phyloP scores from a whole-genome alignment of 345 rosid genomes.

The Pugionium dolabratum region DNA sequence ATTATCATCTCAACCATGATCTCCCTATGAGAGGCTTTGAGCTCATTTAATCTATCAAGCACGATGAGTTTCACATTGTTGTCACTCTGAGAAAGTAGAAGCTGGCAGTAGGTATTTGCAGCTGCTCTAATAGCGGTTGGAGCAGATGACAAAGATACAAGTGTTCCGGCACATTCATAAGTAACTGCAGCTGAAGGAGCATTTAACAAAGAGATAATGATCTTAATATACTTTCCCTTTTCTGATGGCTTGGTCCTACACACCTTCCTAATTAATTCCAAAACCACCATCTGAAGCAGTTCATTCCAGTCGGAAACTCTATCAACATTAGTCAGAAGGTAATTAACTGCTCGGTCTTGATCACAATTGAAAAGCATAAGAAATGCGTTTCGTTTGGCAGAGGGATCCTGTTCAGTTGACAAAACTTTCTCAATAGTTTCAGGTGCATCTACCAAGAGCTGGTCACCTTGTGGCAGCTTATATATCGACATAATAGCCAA shows the following conservation, averaged over 20 bases:
- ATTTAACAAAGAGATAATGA: constrained; percentile 61
- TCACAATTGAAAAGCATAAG: constrained; percentile 73
- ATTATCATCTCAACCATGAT: constrained; percentile 80
- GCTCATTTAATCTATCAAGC: constrained; percentile 78
- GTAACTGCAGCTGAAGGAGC: constrained; percentile 66
- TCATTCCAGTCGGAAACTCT: constrained; percentile 67
- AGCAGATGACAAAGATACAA: constrained; percentile 82
- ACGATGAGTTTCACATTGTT: constrained; percentile 85
- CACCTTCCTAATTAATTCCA: constrained; percentile 68
- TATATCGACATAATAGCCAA: constrained; percentile 69
- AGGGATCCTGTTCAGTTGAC: constrained; percentile 60
- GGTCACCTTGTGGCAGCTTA: constrained; percentile 76
- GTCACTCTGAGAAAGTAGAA: constrained; percentile 79
- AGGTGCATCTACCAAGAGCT: constrained; percentile 68
- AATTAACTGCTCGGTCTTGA: constrained; percentile 60
- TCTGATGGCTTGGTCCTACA: constrained; percentile 62
- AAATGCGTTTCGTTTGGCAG: constrained; percentile 68
- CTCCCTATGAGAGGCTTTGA: constrained; percentile 64
- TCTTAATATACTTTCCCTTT: constrained; percentile 69
- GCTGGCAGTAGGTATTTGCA: constrained; percentile 77
- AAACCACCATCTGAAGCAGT: constrained; percentile 66
- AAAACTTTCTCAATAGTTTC: constrained; percentile 69
- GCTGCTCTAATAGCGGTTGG: constrained; percentile 81
- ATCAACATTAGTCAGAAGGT: constrained; percentile 59
- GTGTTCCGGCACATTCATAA: constrained; percentile 69